phyloP scores from a whole-genome alignment of 345 rosid genomes.

The Boechera retrofracta region DNA sequence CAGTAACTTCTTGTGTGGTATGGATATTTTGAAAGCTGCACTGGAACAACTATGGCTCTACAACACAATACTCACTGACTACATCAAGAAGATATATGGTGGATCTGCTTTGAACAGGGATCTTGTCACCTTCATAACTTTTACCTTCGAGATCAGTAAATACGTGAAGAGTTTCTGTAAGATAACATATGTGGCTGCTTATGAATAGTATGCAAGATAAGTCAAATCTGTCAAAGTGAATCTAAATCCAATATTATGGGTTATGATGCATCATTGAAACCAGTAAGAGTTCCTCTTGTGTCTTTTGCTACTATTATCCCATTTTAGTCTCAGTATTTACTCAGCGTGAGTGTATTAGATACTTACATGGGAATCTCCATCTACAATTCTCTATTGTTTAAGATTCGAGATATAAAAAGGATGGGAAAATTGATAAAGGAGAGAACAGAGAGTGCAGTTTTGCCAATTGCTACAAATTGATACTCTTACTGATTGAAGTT shows the following conservation, averaged over 20 bases:
- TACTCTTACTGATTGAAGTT: background rate
- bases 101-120: constrained; percentile 86
- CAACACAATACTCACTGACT: constrained; percentile 81
- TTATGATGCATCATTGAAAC: constrained; percentile 16
- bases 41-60: constrained; percentile 86
- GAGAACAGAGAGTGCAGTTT: background rate
- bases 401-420: background rate
- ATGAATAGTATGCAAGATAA: constrained; percentile 9
- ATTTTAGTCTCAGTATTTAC: background rate
- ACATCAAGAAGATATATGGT: constrained; percentile 73
- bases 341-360: background rate
- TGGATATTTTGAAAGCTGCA: constrained; percentile 93
- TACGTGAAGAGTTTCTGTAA: constrained; percentile 79
- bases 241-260: constrained; percentile 10
- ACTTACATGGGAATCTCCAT: constrained; percentile 2
- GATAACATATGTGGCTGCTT: constrained; percentile 7
- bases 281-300: background rate
- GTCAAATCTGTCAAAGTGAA: constrained; percentile 20
- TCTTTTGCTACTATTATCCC: constrained; percentile 1
- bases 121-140: constrained; percentile 74
- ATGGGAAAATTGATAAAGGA: background rate
- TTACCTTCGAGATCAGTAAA: constrained; percentile 90
- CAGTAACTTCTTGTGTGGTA: constrained; percentile 92
- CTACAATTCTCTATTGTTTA: background rate
- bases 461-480: background rate